phyloP scores from a whole-genome alignment of 108 stramenopile genomes.

The Fragilaria radians region DNA sequence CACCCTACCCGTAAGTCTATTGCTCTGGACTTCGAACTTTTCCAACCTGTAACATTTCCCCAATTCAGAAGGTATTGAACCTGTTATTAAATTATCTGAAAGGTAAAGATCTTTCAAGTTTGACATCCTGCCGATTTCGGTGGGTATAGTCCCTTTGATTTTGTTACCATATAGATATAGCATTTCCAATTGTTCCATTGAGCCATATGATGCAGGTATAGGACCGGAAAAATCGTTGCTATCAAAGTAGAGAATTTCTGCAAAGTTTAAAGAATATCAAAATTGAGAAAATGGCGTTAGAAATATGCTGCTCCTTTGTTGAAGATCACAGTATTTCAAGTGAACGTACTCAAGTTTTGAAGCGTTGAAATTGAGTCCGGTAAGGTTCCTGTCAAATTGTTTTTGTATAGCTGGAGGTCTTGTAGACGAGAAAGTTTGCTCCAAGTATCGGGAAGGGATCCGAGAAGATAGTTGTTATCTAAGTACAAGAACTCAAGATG shows the following conservation, averaged over 20 bases:
- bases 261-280: not conserved
- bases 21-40: constrained; percentile 3
- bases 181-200: constrained; percentile 4
- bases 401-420: not conserved
- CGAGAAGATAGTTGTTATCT: not conserved
- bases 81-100: constrained; percentile 18
- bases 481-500: constrained; percentile 12
- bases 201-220: constrained; percentile 14
- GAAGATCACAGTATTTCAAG: not conserved
- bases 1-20: constrained; percentile 4
- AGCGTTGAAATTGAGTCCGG: not conserved
- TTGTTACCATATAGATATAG: constrained; percentile 20
- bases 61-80: constrained; percentile 21
- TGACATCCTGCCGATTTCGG: constrained; percentile 14
- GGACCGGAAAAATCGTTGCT: constrained; percentile 25
- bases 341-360: not conserved
- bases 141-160: constrained; percentile 13
- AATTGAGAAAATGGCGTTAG: too few relatives aligned
- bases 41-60: constrained; percentile 9
- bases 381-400: not conserved
- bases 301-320: not conserved
- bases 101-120: constrained; percentile 15
- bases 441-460: not conserved
- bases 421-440: not conserved
- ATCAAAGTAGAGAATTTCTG: constrained; percentile 10